Conservation (phyloP, 108 stramenopile genomes). For the Skeletonema costatum region DNA sequence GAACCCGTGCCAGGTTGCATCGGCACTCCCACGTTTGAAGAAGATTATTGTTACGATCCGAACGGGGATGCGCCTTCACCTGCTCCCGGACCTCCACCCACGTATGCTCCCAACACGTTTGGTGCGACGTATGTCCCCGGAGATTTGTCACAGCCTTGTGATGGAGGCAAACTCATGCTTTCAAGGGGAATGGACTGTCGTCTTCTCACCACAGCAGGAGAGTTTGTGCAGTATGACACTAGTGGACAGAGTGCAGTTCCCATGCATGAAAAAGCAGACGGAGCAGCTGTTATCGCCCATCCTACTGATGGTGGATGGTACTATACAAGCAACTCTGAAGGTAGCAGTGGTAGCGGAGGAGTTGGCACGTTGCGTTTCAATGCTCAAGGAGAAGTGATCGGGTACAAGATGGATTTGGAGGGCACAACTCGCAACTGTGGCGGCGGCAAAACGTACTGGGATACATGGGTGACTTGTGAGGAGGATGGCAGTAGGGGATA, state of each 20-base stretch:
- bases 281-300: constrained; percentile 36
- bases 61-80: not conserved
- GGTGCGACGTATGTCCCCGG: constrained; percentile 7
- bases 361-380: constrained; percentile 59
- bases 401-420: constrained; percentile 46
- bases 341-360: constrained; percentile 37
- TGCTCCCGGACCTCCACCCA: constrained; percentile 3
- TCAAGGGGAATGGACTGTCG: constrained; percentile 3
- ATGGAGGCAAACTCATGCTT: not conserved
- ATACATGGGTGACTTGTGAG: constrained; percentile 62
- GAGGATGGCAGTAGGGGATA: constrained; percentile 31
- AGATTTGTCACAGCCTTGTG: constrained; percentile 2
- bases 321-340: constrained; percentile 67
- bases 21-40: not conserved
- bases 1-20: constrained; percentile 30
- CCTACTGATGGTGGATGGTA: constrained; percentile 52
- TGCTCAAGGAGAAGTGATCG: constrained; percentile 32
- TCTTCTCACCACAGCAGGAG: not conserved
- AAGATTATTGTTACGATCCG: not conserved
- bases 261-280: constrained; percentile 55
- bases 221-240: not conserved
- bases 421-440: constrained; percentile 53
- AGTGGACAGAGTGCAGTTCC: not conserved
- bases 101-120: not conserved
- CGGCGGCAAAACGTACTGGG: constrained; percentile 48